phyloP scores from a whole-genome alignment of 1,139 yeast genomes.

The Wickerhamomyces sp. region DNA sequence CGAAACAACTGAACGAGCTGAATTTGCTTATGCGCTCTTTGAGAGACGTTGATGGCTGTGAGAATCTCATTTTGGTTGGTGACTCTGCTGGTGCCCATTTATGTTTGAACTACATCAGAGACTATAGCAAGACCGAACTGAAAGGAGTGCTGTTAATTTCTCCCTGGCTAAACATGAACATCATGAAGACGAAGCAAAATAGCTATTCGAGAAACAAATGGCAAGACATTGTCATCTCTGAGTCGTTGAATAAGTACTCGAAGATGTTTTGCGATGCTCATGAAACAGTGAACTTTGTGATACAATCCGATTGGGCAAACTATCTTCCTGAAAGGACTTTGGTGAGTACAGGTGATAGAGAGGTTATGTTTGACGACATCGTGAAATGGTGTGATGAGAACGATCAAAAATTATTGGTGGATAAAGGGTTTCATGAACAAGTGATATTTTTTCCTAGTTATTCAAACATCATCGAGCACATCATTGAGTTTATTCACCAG shows the following conservation, averaged over 20 bases:
- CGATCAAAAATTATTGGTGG: neutral
- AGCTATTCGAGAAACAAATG: conserved; percentile 28
- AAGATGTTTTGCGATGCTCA: conserved; percentile 23
- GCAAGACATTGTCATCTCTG: conserved; percentile 10
- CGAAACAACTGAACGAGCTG: conserved; percentile 37
- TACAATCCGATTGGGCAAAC: conserved; percentile 26
- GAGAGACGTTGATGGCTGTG: conserved; percentile 25
- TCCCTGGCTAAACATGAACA: conserved; percentile 40
- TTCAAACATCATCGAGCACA: no score
- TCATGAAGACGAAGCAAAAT: conserved; percentile 27
- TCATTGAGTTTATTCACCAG: no score
- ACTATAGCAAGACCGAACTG: conserved; percentile 31
- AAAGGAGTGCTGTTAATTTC: conserved; percentile 32
- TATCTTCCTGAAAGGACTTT: conserved; percentile 29
- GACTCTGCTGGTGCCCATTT: conserved; percentile 47
- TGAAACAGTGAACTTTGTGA: conserved; percentile 3
- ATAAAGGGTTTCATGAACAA: neutral
- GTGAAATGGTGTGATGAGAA: neutral
- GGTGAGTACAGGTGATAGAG: conserved; percentile 37
- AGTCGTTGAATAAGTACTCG: conserved; percentile 24
- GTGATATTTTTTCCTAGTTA: neutral
- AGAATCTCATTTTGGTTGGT: conserved; percentile 35
- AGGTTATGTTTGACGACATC: conserved; percentile 30
- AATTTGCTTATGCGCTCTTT: conserved; percentile 29
- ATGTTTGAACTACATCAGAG: conserved; percentile 31